A percentile compares a stretch with the other conserved stretches of the same genome.
Evolutionary conservation across 768 basidiomycete genomes (phyloP).

Genomic region (Trichaptum fuscoviolaceum): DNA sequence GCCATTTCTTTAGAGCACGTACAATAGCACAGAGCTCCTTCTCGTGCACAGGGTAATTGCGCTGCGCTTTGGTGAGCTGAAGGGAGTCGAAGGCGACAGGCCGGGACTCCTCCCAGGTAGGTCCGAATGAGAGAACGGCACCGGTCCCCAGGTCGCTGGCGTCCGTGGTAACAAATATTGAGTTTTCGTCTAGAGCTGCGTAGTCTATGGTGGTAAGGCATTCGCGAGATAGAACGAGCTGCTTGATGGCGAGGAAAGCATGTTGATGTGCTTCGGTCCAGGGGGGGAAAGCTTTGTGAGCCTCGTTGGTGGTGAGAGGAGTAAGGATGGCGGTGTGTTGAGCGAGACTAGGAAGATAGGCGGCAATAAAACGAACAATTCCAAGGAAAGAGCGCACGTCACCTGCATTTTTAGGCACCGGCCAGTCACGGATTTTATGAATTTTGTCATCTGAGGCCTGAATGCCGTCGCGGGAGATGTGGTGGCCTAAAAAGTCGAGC

Average conservation of each 20-base stretch:
- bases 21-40: constrained; percentile 35
- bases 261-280: constrained; percentile 26
- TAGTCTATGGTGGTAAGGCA: constrained; percentile 31
- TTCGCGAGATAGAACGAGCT: constrained; percentile 17
- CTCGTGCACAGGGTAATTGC: too few relatives aligned
- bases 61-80: too few relatives aligned
- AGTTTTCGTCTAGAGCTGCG: constrained; percentile 20
- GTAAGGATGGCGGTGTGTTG: constrained; percentile 27
- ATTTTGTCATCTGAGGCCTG: constrained; percentile 23
- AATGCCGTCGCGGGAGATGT: constrained; percentile 26
- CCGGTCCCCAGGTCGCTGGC: constrained; percentile 26
- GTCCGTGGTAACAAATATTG: constrained; percentile 31
- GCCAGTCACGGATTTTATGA: constrained; percentile 26
- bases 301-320: constrained; percentile 20
- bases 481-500: constrained; percentile 29
- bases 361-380: constrained; percentile 23
- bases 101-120: too few relatives aligned
- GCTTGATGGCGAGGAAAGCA: constrained; percentile 33
- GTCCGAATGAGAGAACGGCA: constrained; percentile 29
- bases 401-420: constrained; percentile 12
- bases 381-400: constrained; percentile 24
- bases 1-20: constrained; percentile 22
- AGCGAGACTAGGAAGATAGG: constrained; percentile 25
- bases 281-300: constrained; percentile 15
- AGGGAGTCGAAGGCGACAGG: too few relatives aligned